phyloP scores from a whole-genome alignment of 2,329 filamentous ascomycete species.

The Trichothecium roseum region DNA sequence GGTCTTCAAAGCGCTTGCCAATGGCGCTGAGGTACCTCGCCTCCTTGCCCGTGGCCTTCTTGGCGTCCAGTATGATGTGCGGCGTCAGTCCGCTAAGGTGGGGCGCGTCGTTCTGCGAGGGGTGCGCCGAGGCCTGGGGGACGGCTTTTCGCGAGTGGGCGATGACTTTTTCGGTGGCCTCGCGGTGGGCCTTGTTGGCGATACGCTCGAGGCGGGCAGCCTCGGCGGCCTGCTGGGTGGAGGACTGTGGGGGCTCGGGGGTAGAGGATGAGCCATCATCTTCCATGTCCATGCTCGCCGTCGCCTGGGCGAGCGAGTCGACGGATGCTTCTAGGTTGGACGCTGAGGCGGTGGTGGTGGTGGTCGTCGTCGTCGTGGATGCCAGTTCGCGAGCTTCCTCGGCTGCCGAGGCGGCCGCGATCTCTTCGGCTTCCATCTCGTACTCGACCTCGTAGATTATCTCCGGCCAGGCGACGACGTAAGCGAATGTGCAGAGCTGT shows the following conservation, averaged over 20 bases:
- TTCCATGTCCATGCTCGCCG: conserved; percentile 7
- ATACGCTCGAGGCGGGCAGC: conserved; percentile 50
- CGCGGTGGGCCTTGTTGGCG: conserved; percentile 41
- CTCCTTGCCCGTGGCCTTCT: conserved; percentile 68
- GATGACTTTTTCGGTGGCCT: conserved; percentile 45
- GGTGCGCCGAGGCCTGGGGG: conserved; percentile 41
- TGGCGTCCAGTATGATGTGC: conserved; percentile 66
- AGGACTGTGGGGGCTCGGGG: conserved; percentile 22
- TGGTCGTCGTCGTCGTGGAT: conserved; percentile 6
- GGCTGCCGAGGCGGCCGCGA: conserved; percentile 26
- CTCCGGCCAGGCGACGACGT: conserved; percentile 74
- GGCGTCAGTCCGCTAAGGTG: conserved; percentile 49
- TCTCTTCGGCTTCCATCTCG: conserved; percentile 55
- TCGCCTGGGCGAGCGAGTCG: not conserved
- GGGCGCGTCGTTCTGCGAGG: conserved; percentile 43
- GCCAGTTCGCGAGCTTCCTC: conserved; percentile 2
- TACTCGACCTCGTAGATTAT: conserved; percentile 73
- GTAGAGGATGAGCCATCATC: conserved; percentile 3
- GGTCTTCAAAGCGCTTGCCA: conserved; percentile 40
- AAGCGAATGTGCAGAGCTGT: conserved; percentile 83
- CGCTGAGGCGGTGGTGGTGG: conserved; percentile 5
- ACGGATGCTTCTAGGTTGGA: conserved; percentile 14
- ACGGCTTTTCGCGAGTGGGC: conserved; percentile 39
- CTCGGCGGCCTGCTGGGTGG: conserved; percentile 47
- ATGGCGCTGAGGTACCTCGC: conserved; percentile 60